Base-by-base conservation (phyloP, 495 filamentous ascomycete genomes). In the Penicillium flavigenum region DNA sequence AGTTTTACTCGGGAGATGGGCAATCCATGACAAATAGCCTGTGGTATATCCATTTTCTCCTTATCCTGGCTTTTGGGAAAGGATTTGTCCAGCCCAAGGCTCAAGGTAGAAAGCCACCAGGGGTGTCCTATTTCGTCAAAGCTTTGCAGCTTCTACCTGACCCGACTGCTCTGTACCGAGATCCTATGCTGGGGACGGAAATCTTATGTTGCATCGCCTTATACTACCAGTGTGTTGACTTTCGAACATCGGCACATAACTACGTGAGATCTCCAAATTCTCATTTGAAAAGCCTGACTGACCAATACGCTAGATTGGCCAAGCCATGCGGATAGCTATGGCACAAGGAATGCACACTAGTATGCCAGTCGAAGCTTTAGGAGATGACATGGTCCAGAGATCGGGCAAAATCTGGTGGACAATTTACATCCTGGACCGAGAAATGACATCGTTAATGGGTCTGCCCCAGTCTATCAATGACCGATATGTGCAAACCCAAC, bases 351-450 rank as follows among this genome's bases (percentile, higher is more conserved):
- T 79, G 67, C 74, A 79, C 55, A 79, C 74, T 1, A 64, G 72
- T 44, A 77, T 79, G 72, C 72, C 69, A 31, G 63, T 62, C 14
- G 64, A 71, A 16, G 64, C 68, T 44, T 57, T 76, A 0, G 71
- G 69, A 8, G 65, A 74, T 34, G 42, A 56, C 6, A 32, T 63
- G 24, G 70, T 76, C 1, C 67, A 79, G 46, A 65, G 76, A 47
- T 73, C 66, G 41, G 67, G 76, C 54, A 68, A 71, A 48, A 72
- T 75, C 26, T 79, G 76, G 76, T 79, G 76, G 76, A 79, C 76
- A 0, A 63, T 77, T 1, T 79, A 79, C 54, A 65, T 77, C 22
- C 61, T 79, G 11, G 76, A 79, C 55, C 67, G 74, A 14, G 71
- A 76, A 52, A 75, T 76, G 73, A 72, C 74, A 12, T 77, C 74